Conservation (phyloP, 352 stramenopile genomes). For the Phytophthora chlamydospora region DNA sequence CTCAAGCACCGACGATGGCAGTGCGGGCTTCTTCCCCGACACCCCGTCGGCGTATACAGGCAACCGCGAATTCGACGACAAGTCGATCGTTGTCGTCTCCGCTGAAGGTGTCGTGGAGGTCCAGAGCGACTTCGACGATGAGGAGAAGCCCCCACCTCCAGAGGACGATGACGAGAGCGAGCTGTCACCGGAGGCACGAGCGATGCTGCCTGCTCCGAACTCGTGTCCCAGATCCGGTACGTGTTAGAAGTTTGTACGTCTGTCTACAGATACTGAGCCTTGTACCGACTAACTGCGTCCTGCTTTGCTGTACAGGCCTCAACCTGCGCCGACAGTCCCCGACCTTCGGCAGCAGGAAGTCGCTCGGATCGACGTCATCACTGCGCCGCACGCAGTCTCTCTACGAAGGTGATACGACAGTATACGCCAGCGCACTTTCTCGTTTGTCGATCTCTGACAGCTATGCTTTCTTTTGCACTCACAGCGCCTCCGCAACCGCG, state of each 20-base stretch:
- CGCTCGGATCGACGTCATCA: neutral
- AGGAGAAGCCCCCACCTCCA: neutral
- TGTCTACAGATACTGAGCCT: neutral
- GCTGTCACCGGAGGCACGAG: slow-evolving; percentile 21
- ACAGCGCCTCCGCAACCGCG: slow-evolving; percentile 15
- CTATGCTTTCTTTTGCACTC: neutral
- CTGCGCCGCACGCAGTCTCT: slow-evolving; percentile 33
- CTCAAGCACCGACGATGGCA: slow-evolving; percentile 27
- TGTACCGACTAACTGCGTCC: slow-evolving; percentile 3
- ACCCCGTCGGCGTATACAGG: slow-evolving; percentile 23
- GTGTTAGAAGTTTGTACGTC: neutral
- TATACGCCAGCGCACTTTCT: slow-evolving; percentile 2
- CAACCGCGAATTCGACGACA: slow-evolving; percentile 18
- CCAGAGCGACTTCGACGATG: slow-evolving; percentile 13
- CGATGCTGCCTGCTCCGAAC: slow-evolving; percentile 35
- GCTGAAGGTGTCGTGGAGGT: slow-evolving; percentile 29
- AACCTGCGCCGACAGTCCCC: slow-evolving; percentile 36
- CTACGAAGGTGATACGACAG: slow-evolving; percentile 17
- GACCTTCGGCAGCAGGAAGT: slow-evolving; percentile 34
- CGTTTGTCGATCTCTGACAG: neutral
- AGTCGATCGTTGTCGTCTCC: slow-evolving; percentile 30
- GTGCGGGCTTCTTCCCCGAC: slow-evolving; percentile 16
- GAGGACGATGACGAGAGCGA: slow-evolving; percentile 11
- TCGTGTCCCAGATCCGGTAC: slow-evolving; percentile 42
- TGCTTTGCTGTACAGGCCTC: slow-evolving; percentile 19